Percentiles rank a stretch among this genome's conserved stretches.
These are phyloP conservation scores for Paraconiothyrium sp. DNA, from an alignment of 2,329 filamentous ascomycete species.

Conservation along the genomic window DNA sequence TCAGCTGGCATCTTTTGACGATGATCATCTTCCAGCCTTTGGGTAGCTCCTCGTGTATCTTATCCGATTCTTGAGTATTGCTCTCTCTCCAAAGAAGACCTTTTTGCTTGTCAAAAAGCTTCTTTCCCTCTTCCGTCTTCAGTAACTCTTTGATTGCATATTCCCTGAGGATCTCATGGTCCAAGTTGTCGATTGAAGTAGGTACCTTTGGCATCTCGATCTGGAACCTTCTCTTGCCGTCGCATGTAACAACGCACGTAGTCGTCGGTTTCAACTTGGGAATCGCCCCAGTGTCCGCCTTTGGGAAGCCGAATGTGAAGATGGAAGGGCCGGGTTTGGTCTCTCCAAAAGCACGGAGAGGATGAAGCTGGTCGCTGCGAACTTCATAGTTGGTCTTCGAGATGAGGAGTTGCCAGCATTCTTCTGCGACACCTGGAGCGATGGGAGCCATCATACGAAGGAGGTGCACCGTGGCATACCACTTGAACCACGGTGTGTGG, in stretches of 20 bases:
- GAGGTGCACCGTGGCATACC: constrained; percentile 64
- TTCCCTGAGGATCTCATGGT: constrained; percentile 56
- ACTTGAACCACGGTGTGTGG: constrained; percentile 56
- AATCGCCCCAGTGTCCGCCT: constrained; percentile 58
- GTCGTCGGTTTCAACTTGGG: constrained; percentile 61
- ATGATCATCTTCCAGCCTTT: constrained; percentile 66
- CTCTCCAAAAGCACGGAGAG: constrained; percentile 13
- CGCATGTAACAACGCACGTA: constrained; percentile 76
- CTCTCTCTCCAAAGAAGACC: constrained; percentile 46
- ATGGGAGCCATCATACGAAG: constrained; percentile 81
- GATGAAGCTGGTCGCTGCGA: constrained; percentile 12
- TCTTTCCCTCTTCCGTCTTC: constrained; percentile 67
- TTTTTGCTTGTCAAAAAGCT: constrained; percentile 57
- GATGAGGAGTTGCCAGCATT: constrained; percentile 75
- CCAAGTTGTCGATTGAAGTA: constrained; percentile 39
- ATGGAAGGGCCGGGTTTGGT: constrained; percentile 43
- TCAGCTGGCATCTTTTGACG: constrained; percentile 71
- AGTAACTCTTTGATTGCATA: constrained; percentile 72
- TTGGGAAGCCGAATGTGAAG: constrained; percentile 67
- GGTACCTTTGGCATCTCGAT: constrained; percentile 69
- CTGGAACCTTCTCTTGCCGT: constrained; percentile 78
- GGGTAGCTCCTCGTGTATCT: constrained; percentile 23
- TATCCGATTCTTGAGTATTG: constrained; percentile 18
- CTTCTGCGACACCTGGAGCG: constrained; percentile 80
- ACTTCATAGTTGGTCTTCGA: constrained; percentile 35